Base-by-base conservation (phyloP, 208 protist genomes). In the Trypanosoma boissoni region DNA sequence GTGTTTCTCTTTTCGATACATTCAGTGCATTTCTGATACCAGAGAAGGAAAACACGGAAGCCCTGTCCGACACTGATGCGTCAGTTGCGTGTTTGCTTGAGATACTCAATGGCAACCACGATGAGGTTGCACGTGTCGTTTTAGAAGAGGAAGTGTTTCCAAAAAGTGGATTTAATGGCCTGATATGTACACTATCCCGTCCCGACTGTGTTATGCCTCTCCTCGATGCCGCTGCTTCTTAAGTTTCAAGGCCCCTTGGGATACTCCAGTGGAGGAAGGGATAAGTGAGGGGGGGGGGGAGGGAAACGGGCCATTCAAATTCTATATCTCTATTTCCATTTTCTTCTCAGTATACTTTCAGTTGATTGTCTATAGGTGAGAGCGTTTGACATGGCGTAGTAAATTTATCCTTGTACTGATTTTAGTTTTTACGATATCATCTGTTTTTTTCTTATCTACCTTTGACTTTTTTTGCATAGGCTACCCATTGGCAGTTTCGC, bases 161-260 rank as follows among this genome's bases (percentile, higher is more conserved):
- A 18, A 39, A 23, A 34, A 59, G 36, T 31, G 37, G 39, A 23
- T 59, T 59, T 34, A 59, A 59, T 27, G 53, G 53, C 23, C 20
- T 46, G 10, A 27, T 20, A 37, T 23, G 29, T 31, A 59, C 37
- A 32, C 27, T 59, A n/a, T 48, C 36, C 34, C 7, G 29, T 14
- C 53, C 53, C 2, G 37, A 31, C 23, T 27, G 21, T 2, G 27
- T 48, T 34, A n/a, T 59, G 3, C 53, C 53, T 28, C 31, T 55
- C 20, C 42, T 48, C 53, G n/a, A 51, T n/a, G n/a, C n/a, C 28
- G n/a, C 23, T 18, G 48, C 42, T 45, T 14, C 16, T 26, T 60
- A 28, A 29, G 14, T 46, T 24, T 57, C 12, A 6, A 24, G 23
- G 6, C 51, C 46, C 20, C 12, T 31, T 14, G 16, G 21, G 8